Evolutionary conservation across 1,284 basidiomycete genomes (phyloP).

Genomic region (Fomitopsis betulina): DNA sequence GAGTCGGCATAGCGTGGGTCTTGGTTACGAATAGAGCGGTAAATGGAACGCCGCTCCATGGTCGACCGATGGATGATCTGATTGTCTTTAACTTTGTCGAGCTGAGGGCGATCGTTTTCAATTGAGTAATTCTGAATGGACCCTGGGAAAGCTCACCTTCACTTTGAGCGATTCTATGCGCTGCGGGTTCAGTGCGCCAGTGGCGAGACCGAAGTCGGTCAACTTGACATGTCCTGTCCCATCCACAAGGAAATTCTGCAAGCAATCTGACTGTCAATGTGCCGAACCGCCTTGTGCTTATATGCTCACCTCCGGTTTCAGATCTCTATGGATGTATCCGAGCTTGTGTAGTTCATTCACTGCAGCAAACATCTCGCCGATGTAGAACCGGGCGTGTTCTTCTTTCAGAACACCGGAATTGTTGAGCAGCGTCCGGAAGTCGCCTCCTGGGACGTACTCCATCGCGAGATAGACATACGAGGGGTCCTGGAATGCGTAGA

Average conservation of each 20-base stretch:
- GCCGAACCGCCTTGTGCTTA: background rate
- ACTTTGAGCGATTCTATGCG: slow-evolving; percentile 93
- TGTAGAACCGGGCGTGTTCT: slow-evolving; percentile 92
- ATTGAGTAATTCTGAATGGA: background rate
- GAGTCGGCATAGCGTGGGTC: slow-evolving; percentile 96
- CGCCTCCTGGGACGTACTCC: slow-evolving; percentile 97
- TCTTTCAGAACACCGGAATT: slow-evolving; percentile 96
- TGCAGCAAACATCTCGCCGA: slow-evolving; percentile 92
- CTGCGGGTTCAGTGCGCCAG: slow-evolving; percentile 92
- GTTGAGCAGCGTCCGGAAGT: slow-evolving; percentile 92
- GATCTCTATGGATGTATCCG: slow-evolving; percentile 95
- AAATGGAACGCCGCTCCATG: slow-evolving; percentile 92
- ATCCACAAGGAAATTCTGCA: slow-evolving; percentile 95
- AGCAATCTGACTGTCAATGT: background rate
- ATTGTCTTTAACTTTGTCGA: slow-evolving; percentile 96
- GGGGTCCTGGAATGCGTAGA: slow-evolving; percentile 94
- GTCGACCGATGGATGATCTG: slow-evolving; percentile 90
- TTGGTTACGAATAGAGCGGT: slow-evolving; percentile 87
- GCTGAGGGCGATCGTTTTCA: slow-evolving; percentile 37
- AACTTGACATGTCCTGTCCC: slow-evolving; percentile 95
- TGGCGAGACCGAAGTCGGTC: slow-evolving; percentile 97
- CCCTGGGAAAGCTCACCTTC: slow-evolving; percentile 56
- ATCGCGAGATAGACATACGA: slow-evolving; percentile 92
- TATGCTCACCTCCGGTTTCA: slow-evolving; percentile 87
- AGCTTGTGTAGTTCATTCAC: slow-evolving; percentile 92